Conservation (phyloP, 2,329 filamentous ascomycete species). For the Dactylellina drechsleri region DNA sequence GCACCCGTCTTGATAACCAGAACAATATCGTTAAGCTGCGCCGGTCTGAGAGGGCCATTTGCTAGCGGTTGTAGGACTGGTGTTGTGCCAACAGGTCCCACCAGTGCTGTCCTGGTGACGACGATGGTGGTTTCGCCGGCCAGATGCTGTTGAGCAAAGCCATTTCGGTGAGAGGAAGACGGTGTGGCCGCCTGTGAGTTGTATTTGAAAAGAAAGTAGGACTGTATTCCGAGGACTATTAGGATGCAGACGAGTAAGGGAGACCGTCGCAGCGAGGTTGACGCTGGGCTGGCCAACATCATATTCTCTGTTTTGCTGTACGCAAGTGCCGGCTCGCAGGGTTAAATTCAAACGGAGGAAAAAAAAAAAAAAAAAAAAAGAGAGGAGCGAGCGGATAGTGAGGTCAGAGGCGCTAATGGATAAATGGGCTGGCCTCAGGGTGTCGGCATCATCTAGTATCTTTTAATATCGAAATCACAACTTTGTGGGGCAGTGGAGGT, state of each 20-base stretch:
- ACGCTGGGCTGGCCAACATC: constrained; percentile 45
- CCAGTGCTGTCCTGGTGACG: constrained; percentile 37
- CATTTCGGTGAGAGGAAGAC: neutral
- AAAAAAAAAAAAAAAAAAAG: neutral
- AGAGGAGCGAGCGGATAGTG: neutral
- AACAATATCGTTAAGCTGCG: constrained; percentile 45
- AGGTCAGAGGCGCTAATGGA: constrained; percentile 18
- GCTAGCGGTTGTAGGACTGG: constrained; percentile 26
- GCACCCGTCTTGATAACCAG: constrained; percentile 52
- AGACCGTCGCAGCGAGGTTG: constrained; percentile 42
- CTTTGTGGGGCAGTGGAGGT: neutral
- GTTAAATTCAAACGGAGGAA: constrained; percentile 2
- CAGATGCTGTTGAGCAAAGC: neutral
- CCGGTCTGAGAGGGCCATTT: constrained; percentile 17
- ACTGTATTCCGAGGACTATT: constrained; percentile 41
- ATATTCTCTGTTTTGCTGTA: constrained; percentile 2
- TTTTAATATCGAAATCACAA: constrained; percentile 4
- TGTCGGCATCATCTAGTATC: constrained; percentile 32
- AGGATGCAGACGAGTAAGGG: constrained; percentile 48
- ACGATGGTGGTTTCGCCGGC: constrained; percentile 26
- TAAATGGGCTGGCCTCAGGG: constrained; percentile 23
- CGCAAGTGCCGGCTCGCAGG: constrained; percentile 20
- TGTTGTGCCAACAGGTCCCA: constrained; percentile 31
- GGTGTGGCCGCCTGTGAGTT: constrained; percentile 27
- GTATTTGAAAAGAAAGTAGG: constrained; percentile 51